phyloP scores from a whole-genome alignment of 2,329 filamentous ascomycete genomes.

The Lasiodiplodia theobromae region DNA sequence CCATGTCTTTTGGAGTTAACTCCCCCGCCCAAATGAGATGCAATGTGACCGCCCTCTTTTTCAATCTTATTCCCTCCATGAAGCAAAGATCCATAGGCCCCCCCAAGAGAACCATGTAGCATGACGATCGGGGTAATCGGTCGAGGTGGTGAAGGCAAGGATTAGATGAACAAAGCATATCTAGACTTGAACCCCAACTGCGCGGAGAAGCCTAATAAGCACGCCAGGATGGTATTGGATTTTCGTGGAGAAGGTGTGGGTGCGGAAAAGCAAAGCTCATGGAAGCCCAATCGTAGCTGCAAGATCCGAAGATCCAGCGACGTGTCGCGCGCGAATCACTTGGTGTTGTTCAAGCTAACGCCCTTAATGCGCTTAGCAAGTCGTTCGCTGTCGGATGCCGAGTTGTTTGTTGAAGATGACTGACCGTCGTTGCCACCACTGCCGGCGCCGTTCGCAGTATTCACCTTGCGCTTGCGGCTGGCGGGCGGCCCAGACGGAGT shows the following conservation, averaged over 20 bases:
- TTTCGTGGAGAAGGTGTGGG: neutral
- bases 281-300: neutral
- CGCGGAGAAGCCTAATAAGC: neutral
- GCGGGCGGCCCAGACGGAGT: conserved; percentile 34
- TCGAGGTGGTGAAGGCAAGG: neutral
- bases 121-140: neutral
- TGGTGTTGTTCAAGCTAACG: conserved; percentile 58
- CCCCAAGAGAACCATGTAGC: neutral
- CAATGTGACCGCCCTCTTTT: neutral
- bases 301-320: neutral
- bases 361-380: conserved; percentile 72
- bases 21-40: neutral
- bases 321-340: conserved; percentile 6
- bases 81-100: neutral
- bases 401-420: conserved; percentile 31
- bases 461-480: conserved; percentile 31
- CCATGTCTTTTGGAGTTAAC: neutral
- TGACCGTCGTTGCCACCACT: conserved; percentile 20
- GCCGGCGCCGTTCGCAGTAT: conserved; percentile 16
- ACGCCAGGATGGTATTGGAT: neutral
- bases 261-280: neutral
- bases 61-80: neutral
- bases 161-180: neutral
- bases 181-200: neutral
- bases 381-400: conserved; percentile 59